Conservation (phyloP, 73 alveolate genomes). For the Tetrahymena elliotti region DNA sequence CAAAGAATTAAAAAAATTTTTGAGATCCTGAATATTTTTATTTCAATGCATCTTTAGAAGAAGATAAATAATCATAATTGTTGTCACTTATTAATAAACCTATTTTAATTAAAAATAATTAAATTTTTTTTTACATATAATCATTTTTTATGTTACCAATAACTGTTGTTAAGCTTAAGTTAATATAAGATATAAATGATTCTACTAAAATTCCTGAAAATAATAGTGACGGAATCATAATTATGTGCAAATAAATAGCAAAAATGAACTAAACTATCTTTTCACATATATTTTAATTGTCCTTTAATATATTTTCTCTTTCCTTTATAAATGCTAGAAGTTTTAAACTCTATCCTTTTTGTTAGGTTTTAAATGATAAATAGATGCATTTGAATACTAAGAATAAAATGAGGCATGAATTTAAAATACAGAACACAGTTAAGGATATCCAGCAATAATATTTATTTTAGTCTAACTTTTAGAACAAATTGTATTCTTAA, state of each 20-base stretch:
- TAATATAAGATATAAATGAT: neutral
- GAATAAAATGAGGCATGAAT: neutral
- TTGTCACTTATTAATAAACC: neutral
- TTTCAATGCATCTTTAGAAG: neutral
- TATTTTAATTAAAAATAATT: neutral
- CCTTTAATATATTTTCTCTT: neutral
- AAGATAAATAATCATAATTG: neutral
- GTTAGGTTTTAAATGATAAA: neutral
- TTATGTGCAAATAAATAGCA: neutral
- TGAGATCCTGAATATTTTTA: neutral
- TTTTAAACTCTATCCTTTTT: too few relatives aligned
- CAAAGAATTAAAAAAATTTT: neutral
- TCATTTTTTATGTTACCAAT: neutral
- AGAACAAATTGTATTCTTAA: neutral
- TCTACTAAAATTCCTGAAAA: neutral
- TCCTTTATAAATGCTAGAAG: neutral
- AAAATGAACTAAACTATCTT: too few relatives aligned
- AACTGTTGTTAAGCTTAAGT: neutral
- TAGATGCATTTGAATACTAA: neutral
- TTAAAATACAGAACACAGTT: too few relatives aligned
- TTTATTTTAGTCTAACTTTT: too few relatives aligned
- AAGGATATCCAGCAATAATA: neutral
- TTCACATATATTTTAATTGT: neutral
- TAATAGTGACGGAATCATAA: neutral
- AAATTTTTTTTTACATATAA: neutral